Conservation (phyloP, 2,329 filamentous ascomycete genomes). For the Paecilomyces fulvus region DNA sequence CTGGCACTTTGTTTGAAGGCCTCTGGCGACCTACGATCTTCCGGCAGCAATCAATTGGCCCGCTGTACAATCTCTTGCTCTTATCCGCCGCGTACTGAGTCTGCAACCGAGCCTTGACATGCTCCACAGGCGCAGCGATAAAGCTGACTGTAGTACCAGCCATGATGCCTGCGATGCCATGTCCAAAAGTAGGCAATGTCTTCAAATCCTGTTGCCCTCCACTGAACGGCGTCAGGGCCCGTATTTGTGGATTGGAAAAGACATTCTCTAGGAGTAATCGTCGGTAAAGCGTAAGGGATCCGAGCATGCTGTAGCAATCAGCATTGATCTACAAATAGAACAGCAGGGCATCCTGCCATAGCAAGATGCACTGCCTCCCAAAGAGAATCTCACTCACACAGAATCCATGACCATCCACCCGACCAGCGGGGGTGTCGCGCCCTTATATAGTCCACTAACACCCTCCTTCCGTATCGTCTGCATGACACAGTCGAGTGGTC, state of each 20-base stretch:
- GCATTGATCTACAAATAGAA: background rate
- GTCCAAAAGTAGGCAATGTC: conserved; percentile 66
- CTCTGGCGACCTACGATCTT: conserved; percentile 45
- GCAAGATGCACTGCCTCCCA: no score
- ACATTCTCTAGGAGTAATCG: conserved; percentile 72
- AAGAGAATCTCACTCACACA: conserved; percentile 33
- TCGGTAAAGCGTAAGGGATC: conserved; percentile 83
- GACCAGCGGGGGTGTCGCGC: conserved; percentile 79
- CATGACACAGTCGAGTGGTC: conserved; percentile 74
- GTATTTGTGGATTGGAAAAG: conserved; percentile 51
- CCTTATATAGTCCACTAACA: conserved; percentile 81
- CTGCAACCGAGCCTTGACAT: conserved; percentile 88
- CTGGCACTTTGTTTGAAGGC: background rate
- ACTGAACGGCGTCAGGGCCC: conserved; percentile 28
- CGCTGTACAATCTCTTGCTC: conserved; percentile 68
- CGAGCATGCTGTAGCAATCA: conserved; percentile 60
- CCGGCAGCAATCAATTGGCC: conserved; percentile 72
- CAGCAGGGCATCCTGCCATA: no score
- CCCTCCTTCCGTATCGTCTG: conserved; percentile 84
- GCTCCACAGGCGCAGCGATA: conserved; percentile 87
- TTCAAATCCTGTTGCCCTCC: conserved; percentile 25
- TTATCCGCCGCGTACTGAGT: conserved; percentile 84
- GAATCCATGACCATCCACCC: conserved; percentile 99
- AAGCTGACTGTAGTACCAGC: conserved; percentile 87
- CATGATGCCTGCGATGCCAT: conserved; percentile 78